These are phyloP conservation scores for Talaromyces sp. DNA, from an alignment of 2,329 filamentous ascomycete genomes.

Conservation along the genomic window DNA sequence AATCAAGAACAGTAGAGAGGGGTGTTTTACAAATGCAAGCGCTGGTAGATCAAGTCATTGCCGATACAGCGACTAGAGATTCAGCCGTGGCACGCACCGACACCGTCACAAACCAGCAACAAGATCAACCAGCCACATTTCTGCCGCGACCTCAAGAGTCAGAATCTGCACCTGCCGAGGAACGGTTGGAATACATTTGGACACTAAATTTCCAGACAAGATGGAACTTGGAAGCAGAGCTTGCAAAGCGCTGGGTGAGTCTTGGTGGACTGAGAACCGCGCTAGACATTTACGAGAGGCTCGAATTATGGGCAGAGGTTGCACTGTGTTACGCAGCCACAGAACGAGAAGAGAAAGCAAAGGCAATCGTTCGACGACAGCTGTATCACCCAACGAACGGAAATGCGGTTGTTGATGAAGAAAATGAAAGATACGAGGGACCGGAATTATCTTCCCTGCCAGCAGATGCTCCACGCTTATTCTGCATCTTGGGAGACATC, in stretches of 20 bases:
- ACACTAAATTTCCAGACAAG: constrained; percentile 75
- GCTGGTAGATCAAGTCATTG: constrained; percentile 89
- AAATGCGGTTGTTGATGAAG: constrained; percentile 35
- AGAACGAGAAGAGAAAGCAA: constrained; percentile 77
- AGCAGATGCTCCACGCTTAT: constrained; percentile 76
- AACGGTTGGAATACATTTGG: constrained; percentile 79
- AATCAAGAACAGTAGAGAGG: constrained; percentile 79
- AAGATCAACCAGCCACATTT: constrained; percentile 64
- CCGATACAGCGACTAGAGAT: constrained; percentile 61
- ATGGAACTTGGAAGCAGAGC: constrained; percentile 91
- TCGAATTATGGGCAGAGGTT: constrained; percentile 92
- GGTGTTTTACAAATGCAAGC: constrained; percentile 90
- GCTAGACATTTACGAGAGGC: constrained; percentile 88
- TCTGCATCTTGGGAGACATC: constrained; percentile 90
- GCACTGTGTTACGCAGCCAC: constrained; percentile 80
- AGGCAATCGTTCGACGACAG: constrained; percentile 68
- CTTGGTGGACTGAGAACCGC: constrained; percentile 85
- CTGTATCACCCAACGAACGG: constrained; percentile 58
- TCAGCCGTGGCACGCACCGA: constrained; percentile 18
- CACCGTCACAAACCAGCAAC: constrained; percentile 28
- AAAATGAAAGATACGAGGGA: constrained; percentile 58
- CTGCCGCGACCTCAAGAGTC: constrained; percentile 67
- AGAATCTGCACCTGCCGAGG: constrained; percentile 67
- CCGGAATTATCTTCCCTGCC: constrained; percentile 65
- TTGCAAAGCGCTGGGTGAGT: constrained; percentile 86